Conservation (phyloP, 2,329 filamentous ascomycete species). For the Monosporascus sp. region DNA sequence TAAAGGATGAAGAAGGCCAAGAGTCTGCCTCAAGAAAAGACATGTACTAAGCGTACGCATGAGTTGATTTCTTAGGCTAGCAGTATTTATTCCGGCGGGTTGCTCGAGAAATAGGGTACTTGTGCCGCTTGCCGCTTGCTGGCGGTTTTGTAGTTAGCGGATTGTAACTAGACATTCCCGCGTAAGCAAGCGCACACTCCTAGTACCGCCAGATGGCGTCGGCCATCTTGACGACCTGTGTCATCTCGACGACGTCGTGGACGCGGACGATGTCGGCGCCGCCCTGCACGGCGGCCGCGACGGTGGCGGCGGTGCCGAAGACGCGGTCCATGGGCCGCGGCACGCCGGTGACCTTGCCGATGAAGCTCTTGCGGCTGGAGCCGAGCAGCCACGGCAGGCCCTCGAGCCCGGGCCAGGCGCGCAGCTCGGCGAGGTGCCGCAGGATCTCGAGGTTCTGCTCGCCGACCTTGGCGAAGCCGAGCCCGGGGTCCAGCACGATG, state of each 20-base stretch:
- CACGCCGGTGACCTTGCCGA: constrained; percentile 76
- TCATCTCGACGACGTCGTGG: constrained; percentile 87
- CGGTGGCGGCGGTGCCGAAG: constrained; percentile 84
- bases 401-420: constrained; percentile 57
- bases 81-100: too few relatives aligned
- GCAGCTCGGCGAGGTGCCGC: constrained; percentile 58
- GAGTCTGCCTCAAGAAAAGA: too few relatives aligned
- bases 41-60: too few relatives aligned
- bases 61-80: too few relatives aligned
- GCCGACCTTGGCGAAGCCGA: constrained; percentile 86
- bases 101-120: too few relatives aligned
- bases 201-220: constrained; percentile 79
- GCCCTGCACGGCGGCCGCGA: constrained; percentile 77
- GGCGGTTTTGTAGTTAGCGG: neutral
- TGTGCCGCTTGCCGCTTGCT: too few relatives aligned
- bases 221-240: constrained; percentile 74
- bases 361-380: constrained; percentile 82
- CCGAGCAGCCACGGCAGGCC: constrained; percentile 86
- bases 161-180: neutral
- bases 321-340: constrained; percentile 62
- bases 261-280: constrained; percentile 90
- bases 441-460: constrained; percentile 79
- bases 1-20: too few relatives aligned
- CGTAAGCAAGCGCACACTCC: neutral
- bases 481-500: constrained; percentile 87